These are phyloP conservation scores for Orbilia oligospora DNA, from an alignment of 2,329 filamentous ascomycete genomes.

Conservation along the genomic window DNA sequence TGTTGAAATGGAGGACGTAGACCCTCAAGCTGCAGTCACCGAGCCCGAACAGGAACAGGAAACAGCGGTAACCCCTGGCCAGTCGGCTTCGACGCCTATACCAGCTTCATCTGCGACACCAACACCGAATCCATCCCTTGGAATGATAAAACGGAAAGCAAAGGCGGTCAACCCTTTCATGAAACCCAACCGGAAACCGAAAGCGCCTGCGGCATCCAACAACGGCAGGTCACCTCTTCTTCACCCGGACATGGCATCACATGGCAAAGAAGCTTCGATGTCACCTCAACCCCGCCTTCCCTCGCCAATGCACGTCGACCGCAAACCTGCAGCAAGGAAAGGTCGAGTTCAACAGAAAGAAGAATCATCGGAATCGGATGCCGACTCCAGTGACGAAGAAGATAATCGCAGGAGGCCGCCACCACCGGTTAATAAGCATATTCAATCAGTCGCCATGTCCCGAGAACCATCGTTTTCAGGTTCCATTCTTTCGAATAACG, in stretches of 20 bases:
- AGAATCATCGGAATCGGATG: constrained; percentile 51
- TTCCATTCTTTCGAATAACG: constrained; percentile 47
- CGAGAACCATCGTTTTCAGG: constrained; percentile 48
- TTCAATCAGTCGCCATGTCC: constrained; percentile 47
- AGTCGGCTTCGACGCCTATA: constrained; percentile 50
- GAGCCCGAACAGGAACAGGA: constrained; percentile 44
- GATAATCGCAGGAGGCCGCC: constrained; percentile 25
- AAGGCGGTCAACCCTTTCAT: constrained; percentile 51
- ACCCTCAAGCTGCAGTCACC: background rate
- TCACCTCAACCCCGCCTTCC: constrained; percentile 51
- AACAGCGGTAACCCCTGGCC: constrained; percentile 37
- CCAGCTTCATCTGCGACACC: constrained; percentile 46
- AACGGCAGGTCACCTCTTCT: constrained; percentile 37
- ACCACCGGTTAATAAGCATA: constrained; percentile 41
- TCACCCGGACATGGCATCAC: constrained; percentile 35
- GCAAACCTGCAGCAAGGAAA: constrained; percentile 19
- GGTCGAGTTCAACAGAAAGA: constrained; percentile 26
- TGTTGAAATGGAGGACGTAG: constrained; percentile 55
- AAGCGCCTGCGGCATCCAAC: constrained; percentile 17
- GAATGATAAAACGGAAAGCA: constrained; percentile 30
- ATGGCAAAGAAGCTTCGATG: constrained; percentile 52
- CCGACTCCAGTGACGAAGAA: constrained; percentile 51
- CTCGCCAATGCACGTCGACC: constrained; percentile 44
- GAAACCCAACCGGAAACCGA: constrained; percentile 44
- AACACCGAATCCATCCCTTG: constrained; percentile 41